Conservation (phyloP, 2,329 filamentous ascomycete genomes). For the Beauveria australis region DNA sequence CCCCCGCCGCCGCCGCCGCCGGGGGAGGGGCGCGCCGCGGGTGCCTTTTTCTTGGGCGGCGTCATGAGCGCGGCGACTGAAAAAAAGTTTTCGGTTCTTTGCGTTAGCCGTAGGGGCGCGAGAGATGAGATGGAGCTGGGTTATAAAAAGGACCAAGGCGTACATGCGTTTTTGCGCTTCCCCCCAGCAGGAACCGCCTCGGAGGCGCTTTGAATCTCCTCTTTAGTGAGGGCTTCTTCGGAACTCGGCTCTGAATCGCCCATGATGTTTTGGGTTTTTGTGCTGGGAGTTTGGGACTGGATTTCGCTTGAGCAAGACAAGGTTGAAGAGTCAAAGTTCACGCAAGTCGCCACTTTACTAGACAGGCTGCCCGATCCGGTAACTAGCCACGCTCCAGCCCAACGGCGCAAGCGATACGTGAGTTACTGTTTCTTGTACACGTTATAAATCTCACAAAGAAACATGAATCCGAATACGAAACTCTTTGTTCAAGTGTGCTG, state of each 20-base stretch:
- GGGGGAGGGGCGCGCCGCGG: conserved; percentile 18
- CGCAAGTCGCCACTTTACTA: neutral
- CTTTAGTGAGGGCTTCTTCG: conserved; percentile 33
- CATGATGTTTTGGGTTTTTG: conserved; percentile 14
- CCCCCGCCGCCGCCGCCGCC: conserved; percentile 13
- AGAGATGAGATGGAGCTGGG: too few species aligned
- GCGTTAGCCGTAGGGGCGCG: neutral
- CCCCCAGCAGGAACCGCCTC: conserved; percentile 18
- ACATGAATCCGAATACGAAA: neutral
- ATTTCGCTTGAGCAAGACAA: neutral
- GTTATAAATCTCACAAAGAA: too few species aligned
- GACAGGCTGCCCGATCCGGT: neutral
- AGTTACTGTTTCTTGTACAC: too few species aligned
- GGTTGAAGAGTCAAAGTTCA: neutral
- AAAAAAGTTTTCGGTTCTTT: neutral
- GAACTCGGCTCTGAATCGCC: conserved; percentile 19
- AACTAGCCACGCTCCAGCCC: neutral
- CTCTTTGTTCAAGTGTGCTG: too few species aligned
- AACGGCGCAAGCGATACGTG: neutral
- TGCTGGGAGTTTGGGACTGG: neutral
- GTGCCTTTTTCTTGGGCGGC: conserved; percentile 24
- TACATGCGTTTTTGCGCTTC: conserved; percentile 34
- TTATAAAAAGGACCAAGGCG: too few species aligned
- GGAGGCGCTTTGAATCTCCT: conserved; percentile 30
- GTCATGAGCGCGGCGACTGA: conserved; percentile 31